These are phyloP conservation scores for Letharia columbiana DNA, from an alignment of 495 filamentous ascomycete species.

Conservation along the genomic window DNA sequence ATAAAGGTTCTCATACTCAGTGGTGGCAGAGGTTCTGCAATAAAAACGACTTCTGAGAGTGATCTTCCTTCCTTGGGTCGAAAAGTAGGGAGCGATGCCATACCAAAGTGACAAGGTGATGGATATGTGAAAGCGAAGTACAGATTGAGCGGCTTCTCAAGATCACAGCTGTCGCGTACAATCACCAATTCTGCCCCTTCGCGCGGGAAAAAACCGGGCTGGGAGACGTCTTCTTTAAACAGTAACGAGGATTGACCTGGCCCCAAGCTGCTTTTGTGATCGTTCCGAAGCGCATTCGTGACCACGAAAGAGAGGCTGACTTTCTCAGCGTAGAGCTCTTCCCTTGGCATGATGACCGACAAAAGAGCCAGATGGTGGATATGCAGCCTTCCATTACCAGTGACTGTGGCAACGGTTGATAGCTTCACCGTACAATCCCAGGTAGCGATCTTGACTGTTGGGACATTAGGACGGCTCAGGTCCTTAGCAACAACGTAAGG, in stretches of 20 bases:
- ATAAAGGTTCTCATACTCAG: constrained; percentile 2
- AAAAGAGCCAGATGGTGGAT: constrained; percentile 15
- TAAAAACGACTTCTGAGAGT: constrained; percentile 8
- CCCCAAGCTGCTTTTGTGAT: constrained; percentile 1
- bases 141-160: constrained; percentile 8
- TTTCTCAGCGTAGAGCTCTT: constrained; percentile 4
- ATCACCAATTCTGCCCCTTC: constrained; percentile 14
- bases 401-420: constrained; percentile 2
- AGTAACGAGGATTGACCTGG: constrained; percentile 13
- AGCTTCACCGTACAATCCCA: constrained; percentile 13
- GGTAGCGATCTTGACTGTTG: neutral
- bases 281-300: constrained; percentile 8
- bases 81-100: constrained; percentile 10
- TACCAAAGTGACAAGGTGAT: neutral
- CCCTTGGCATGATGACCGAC: constrained; percentile 2
- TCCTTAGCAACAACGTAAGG: neutral
- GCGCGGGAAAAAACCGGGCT: neutral
- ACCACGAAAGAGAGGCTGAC: constrained; percentile 12
- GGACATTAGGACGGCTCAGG: neutral
- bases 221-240: neutral
- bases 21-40: constrained; percentile 9
- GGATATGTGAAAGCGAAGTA: constrained; percentile 9
- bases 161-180: constrained; percentile 14
- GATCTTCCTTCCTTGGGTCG: constrained; percentile 7
- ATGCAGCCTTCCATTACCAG: constrained; percentile 4